Evolutionary conservation across 2,329 filamentous ascomycete genomes (phyloP), one percentile per base, ranked within the genome.

Genomic region (Neonectria coccinea): DNA sequence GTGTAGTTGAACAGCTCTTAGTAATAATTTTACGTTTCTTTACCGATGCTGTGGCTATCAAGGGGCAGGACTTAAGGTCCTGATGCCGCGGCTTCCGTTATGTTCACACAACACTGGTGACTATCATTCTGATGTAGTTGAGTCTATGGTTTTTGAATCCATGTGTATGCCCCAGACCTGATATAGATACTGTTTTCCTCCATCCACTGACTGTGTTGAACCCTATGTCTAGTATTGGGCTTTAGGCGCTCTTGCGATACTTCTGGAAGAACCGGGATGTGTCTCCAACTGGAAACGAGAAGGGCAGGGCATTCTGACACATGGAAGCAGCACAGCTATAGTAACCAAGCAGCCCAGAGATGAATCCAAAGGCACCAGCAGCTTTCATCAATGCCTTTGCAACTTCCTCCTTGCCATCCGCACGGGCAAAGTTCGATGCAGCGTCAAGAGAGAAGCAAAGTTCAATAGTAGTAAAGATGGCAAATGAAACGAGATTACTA

Each of bases 301-400:
- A 65, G 2, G 55, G 63, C 6, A 62, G 22, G 1, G 45, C 44
- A 22, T 59, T 58, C 14, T 57, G 52, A 18, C 62, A 65, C 31
- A 65, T 41, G 33, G 48, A 47, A 29, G 53, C 14, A 10, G n/a
- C 12, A 20, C 48, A 33, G 45, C 50, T 50, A 18, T 62, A 65
- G 31, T 62, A 65, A 27, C 63, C 63, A 5, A 62, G 11, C 1
- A 65, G 41, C 1, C 58, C 59, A 45, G 63, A 48, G n/a, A 65
- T 51, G 25, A 65, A 65, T 12, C 58, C 54, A 25, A 65, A 65
- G 3, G 45, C 54, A 1, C 63, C 59, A 14, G 48, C 63, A 5
- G 51, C 50, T 33, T 57, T 65, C 36, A 54, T 58, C 5, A 65
- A 44, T 5, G 53, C 22, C 25, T 50, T 44, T 11, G 47, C 45